Conservation (phyloP, 768 basidiomycete species). For the Suillus hirtellus region DNA sequence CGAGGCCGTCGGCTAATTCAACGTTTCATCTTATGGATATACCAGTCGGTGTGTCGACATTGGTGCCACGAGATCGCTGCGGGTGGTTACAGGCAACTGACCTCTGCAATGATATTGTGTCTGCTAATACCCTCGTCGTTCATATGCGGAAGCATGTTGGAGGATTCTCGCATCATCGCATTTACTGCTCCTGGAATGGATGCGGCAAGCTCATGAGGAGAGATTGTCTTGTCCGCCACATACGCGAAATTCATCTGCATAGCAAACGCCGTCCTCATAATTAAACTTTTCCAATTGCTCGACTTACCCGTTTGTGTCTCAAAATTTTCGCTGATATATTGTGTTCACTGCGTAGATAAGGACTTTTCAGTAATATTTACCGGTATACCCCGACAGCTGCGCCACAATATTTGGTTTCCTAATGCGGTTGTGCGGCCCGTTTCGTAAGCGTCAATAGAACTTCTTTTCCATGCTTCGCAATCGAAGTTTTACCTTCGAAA, state of each 20-base stretch:
- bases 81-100: background rate
- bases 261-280: background rate
- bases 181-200: constrained; percentile 5
- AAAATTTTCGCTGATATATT: background rate
- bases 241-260: constrained; percentile 3
- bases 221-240: constrained; percentile 3
- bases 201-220: constrained; percentile 3
- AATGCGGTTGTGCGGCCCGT: background rate
- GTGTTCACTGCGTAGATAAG: background rate
- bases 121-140: background rate
- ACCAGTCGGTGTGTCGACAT: background rate
- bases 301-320: background rate
- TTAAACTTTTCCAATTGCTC: background rate
- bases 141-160: constrained; percentile 2
- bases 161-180: background rate
- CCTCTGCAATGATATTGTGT: background rate
- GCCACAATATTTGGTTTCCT: background rate
- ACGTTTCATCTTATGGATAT: background rate
- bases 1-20: background rate
- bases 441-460: background rate
- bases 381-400: too few species aligned
- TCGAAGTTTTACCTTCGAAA: background rate
- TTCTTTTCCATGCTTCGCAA: background rate
- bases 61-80: background rate
- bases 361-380: background rate